phyloP scores from a whole-genome alignment of 2,329 filamentous ascomycete genomes.

The Diaporthe ilicicola region DNA sequence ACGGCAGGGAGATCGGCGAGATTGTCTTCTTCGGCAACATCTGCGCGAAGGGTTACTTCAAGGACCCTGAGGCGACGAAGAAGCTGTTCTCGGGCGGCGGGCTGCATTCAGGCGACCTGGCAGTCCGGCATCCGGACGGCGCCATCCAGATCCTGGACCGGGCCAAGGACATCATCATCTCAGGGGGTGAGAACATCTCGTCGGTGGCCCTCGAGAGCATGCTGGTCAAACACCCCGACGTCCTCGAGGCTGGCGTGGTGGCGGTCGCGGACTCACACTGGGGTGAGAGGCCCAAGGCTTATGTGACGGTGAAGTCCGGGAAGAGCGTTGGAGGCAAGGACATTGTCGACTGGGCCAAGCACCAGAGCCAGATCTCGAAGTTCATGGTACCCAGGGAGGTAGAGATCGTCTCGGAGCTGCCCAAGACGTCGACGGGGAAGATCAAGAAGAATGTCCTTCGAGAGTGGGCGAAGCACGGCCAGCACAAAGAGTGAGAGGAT shows the following conservation, averaged over 20 bases:
- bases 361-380: conserved; percentile 80
- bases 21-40: conserved; percentile 88
- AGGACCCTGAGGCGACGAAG: conserved; percentile 83
- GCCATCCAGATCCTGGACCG: conserved; percentile 92
- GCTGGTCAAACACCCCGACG: conserved; percentile 85
- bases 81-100: conserved; percentile 90
- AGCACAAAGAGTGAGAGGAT: conserved; percentile 19
- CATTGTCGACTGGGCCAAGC: conserved; percentile 86
- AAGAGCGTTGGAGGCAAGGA: conserved; percentile 58
- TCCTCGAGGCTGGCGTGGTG: conserved; percentile 92
- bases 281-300: conserved; percentile 97
- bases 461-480: conserved; percentile 75
- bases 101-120: conserved; percentile 89
- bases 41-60: conserved; percentile 90
- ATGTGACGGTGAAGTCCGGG: conserved; percentile 81
- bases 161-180: conserved; percentile 98
- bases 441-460: conserved; percentile 93
- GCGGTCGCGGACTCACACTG: conserved; percentile 88
- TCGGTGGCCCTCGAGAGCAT: conserved; percentile 91
- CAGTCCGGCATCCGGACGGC: conserved; percentile 92
- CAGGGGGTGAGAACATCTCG: conserved; percentile 96
- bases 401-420: conserved; percentile 85
- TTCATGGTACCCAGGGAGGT: conserved; percentile 85
- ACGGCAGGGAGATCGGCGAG: conserved; percentile 61
- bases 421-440: conserved; percentile 98